Evolutionary conservation across 2,329 filamentous ascomycete genomes (phyloP).

Genomic region (Tricladium varicosporioides): DNA sequence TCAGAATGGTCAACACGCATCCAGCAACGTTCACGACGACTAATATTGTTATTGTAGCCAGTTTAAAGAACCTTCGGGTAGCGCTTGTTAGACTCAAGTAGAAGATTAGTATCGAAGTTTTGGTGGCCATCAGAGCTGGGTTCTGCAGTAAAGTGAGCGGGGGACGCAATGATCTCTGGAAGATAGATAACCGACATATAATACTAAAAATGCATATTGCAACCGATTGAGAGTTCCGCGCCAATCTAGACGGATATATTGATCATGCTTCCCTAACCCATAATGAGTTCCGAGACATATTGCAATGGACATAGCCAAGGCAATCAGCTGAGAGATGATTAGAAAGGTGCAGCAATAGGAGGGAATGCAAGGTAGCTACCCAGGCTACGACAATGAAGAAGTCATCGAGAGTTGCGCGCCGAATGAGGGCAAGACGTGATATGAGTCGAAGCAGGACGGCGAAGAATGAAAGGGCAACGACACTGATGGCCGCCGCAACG

Average conservation of each 20-base stretch:
- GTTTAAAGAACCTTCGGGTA: slow-evolving; percentile 69
- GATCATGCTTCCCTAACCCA: slow-evolving; percentile 65
- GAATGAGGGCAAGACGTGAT: slow-evolving; percentile 70
- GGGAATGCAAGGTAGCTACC: slow-evolving; percentile 38
- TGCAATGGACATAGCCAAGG: slow-evolving; percentile 62
- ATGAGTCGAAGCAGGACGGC: slow-evolving; percentile 73
- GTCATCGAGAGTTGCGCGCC: slow-evolving; percentile 71
- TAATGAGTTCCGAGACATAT: slow-evolving; percentile 60
- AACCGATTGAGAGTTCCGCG: slow-evolving; percentile 50
- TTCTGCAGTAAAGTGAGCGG: slow-evolving; percentile 43
- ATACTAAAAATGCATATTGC: slow-evolving; percentile 60
- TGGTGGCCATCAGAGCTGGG: slow-evolving; percentile 81
- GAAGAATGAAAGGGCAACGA: slow-evolving; percentile 64
- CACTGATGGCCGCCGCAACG: slow-evolving; percentile 30
- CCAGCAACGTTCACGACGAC: slow-evolving; percentile 76
- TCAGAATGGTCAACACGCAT: slow-evolving; percentile 74
- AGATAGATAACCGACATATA: slow-evolving; percentile 39
- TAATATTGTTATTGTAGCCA: slow-evolving; percentile 75
- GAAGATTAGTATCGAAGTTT: slow-evolving; percentile 84
- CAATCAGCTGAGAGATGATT: slow-evolving; percentile 37
- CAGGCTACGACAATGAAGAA: slow-evolving; percentile 76
- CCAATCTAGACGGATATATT: slow-evolving; percentile 49
- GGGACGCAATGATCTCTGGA: neutral
- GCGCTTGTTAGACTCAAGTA: slow-evolving; percentile 79
- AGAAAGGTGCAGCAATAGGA: neutral